Evolutionary conservation across 1,139 yeast species (phyloP).

Genomic region (Diutina ranongensis): DNA sequence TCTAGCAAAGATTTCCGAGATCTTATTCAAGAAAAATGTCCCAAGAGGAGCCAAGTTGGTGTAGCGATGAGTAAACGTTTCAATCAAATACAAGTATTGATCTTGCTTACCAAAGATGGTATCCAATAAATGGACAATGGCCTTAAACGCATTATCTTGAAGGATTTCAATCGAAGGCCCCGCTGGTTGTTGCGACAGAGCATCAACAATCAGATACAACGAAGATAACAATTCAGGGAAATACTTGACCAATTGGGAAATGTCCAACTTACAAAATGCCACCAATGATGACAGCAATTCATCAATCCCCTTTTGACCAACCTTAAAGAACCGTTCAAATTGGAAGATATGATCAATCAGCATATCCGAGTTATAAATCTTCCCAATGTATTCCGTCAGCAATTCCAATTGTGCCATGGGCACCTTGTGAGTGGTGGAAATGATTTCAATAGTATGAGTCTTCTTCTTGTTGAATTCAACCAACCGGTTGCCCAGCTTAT

Average conservation of each 20-base stretch:
- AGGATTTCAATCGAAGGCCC: slow-evolving; percentile 23
- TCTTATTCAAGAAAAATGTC: slow-evolving; percentile 32
- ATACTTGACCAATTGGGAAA: slow-evolving; percentile 37
- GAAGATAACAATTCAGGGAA: slow-evolving; percentile 41
- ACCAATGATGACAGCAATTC: slow-evolving; percentile 31
- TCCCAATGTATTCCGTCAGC: slow-evolving; percentile 61
- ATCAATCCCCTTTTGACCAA: slow-evolving; percentile 32
- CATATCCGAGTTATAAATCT: slow-evolving; percentile 47
- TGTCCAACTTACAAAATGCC: slow-evolving; percentile 32
- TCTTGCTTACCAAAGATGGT: slow-evolving; percentile 57
- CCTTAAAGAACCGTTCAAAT: slow-evolving; percentile 38
- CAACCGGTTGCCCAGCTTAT: slow-evolving; percentile 29
- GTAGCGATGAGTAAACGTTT: slow-evolving; percentile 28
- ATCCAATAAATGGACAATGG: slow-evolving; percentile 50
- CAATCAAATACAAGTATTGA: slow-evolving; percentile 46
- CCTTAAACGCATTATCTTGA: slow-evolving; percentile 35
- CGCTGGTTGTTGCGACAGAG: slow-evolving; percentile 15
- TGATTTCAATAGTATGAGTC: slow-evolving; percentile 24
- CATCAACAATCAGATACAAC: slow-evolving; percentile 30
- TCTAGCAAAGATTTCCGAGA: slow-evolving; percentile 35
- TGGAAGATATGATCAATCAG: slow-evolving; percentile 47
- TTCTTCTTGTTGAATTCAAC: slow-evolving; percentile 31
- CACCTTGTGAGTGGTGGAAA: slow-evolving; percentile 21
- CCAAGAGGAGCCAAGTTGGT: slow-evolving; percentile 40
- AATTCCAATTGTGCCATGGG: slow-evolving; percentile 46